Conservation (phyloP, 345 rosid species). For the Eucalyptus erythrocorys region DNA sequence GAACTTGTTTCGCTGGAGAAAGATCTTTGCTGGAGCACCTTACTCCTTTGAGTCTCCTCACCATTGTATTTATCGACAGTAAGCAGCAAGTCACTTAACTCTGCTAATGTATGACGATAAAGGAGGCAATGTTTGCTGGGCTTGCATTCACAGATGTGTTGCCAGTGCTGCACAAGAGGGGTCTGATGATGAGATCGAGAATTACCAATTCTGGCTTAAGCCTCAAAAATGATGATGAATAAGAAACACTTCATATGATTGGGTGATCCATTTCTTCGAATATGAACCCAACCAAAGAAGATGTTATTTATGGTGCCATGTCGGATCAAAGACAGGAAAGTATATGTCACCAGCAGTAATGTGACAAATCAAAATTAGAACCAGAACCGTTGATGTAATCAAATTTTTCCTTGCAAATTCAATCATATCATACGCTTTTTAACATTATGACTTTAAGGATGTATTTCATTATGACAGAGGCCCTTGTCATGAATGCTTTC, state of each 20-base stretch:
- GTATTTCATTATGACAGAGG: background rate
- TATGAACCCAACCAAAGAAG: background rate
- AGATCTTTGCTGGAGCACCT: conserved; percentile 18
- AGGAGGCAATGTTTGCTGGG: conserved; percentile 48
- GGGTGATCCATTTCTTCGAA: background rate
- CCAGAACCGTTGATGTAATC: background rate
- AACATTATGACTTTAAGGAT: background rate
- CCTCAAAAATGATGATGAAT: background rate
- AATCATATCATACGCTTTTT: background rate
- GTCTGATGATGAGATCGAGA: background rate
- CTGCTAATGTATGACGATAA: conserved; percentile 76
- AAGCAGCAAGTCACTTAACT: conserved; percentile 44
- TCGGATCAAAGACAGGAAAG: background rate
- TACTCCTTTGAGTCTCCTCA: conserved; percentile 18
- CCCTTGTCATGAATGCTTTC: background rate
- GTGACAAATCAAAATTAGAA: background rate
- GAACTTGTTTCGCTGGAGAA: conserved; percentile 22
- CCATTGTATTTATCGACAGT: conserved; percentile 19
- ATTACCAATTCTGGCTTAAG: background rate
- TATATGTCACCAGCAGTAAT: background rate
- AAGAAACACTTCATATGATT: background rate
- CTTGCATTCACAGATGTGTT: conserved; percentile 84
- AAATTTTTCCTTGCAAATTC: background rate
- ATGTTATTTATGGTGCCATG: background rate
- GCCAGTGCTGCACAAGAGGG: conserved; percentile 67